Evolutionary conservation across 495 filamentous ascomycete species (phyloP), one percentile per base, ranked within the genome.

Genomic region (Neurospora africana): DNA sequence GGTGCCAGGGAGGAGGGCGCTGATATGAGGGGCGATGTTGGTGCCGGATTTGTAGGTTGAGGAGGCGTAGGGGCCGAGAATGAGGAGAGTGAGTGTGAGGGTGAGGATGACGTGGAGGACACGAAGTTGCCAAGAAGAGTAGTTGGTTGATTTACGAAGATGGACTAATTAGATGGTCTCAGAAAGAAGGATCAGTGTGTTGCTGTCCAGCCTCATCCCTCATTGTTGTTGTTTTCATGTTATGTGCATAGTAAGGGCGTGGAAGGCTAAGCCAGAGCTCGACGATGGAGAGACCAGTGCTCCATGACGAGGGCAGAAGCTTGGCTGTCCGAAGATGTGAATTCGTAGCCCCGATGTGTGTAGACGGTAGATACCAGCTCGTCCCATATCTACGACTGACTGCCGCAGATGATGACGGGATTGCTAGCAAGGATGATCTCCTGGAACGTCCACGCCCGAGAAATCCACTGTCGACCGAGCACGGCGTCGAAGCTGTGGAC

Each of bases 391-490:
- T 72, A 27, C 1, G 39, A 21, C 9, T 72, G 40, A 19, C 53
- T 33, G 19, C 74, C 72, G 41, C 72, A 76, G 0, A 77, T 36
- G 11, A 77, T 36, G 4, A 73, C 33, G 0, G 69, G 73, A 27
- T 70, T 37, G 38, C 35, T n/a, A 0, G 76, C 39, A 17, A 76
- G 69, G 4, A 74, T 70, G 13, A 76, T 47, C 39, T 77, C 76
- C 37, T 77, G 76, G 68, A 76, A 72, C 8, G 76, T 77, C 76
- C 74, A 74, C 15, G 76, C 68, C 11, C 76, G 69, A 19, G 61
- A 69, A 35, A 71, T 53, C 76, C 72, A 74, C 38, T 43, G 39
- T 4, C 69, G 44, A 38, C 70, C 53, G 5, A 76, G 69, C 9
- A 75, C 15, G 5, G 71, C 44, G 19, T 73, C 72, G 4, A 72